These are phyloP conservation scores for Microbotryum lychnidis-dioicae DNA, from an alignment of 1,284 basidiomycete species.

Conservation along the genomic window DNA sequence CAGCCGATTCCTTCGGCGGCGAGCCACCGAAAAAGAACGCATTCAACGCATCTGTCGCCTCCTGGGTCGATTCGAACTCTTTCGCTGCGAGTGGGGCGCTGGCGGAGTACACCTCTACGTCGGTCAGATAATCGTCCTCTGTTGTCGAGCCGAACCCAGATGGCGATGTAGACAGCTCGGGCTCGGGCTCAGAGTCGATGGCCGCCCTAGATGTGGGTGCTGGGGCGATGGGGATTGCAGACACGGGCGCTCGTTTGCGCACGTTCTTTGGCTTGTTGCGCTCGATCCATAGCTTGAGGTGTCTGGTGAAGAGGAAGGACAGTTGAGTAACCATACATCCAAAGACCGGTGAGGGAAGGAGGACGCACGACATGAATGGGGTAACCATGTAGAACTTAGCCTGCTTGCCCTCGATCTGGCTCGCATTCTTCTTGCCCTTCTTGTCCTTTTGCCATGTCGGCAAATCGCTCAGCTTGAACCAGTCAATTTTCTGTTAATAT, in stretches of 20 bases:
- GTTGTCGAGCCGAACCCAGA: neutral
- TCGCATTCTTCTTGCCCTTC: conserved; percentile 37
- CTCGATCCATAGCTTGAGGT: conserved; percentile 34
- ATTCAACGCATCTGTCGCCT: conserved; percentile 26
- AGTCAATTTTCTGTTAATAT: conserved; percentile 73
- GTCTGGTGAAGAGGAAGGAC: conserved; percentile 12
- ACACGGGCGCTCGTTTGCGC: neutral
- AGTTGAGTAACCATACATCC: neutral
- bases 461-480: conserved; percentile 83
- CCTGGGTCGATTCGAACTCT: conserved; percentile 16
- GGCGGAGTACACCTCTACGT: neutral
- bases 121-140: conserved; percentile 5
- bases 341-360: neutral
- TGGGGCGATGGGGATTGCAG: neutral
- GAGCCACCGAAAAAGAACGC: conserved; percentile 30
- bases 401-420: conserved; percentile 33
- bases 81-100: neutral
- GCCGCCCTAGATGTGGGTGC: neutral
- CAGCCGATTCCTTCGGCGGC: conserved; percentile 1
- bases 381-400: conserved; percentile 92
- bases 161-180: conserved; percentile 3
- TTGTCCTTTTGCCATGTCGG: conserved; percentile 87
- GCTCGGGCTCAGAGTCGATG: conserved; percentile 3
- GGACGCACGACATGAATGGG: conserved; percentile 81
- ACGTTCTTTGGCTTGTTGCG: conserved; percentile 24